Conservation (phyloP, 83 land plant species). For the Thuja plicata region DNA sequence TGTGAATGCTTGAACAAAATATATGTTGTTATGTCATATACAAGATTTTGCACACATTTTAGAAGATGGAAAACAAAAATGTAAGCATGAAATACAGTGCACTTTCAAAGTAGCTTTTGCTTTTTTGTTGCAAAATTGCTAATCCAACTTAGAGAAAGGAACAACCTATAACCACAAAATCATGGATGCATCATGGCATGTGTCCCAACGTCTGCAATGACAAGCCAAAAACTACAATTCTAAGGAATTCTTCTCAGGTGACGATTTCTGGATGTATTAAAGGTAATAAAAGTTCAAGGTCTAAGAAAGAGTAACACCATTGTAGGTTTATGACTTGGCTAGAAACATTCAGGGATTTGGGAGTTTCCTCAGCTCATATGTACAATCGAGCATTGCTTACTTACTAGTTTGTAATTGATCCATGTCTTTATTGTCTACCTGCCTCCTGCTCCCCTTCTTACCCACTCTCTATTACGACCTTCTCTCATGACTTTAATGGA, state of each 20-base stretch:
- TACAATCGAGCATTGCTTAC: not conserved
- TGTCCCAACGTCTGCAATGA: too few relatives aligned
- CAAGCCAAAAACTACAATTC: not conserved
- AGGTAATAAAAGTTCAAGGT: not conserved
- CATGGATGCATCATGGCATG: not conserved
- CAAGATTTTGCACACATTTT: too few relatives aligned
- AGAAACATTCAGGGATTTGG: not conserved
- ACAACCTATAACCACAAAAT: not conserved
- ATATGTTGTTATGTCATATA: too few relatives aligned
- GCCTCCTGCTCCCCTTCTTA: not conserved
- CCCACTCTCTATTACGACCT: not conserved
- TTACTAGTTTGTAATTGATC: not conserved
- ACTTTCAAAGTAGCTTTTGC: constrained; percentile 8
- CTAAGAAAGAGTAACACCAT: not conserved
- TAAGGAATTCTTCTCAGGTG: not conserved
- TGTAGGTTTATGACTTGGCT: not conserved
- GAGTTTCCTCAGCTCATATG: not conserved
- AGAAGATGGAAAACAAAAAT: too few relatives aligned
- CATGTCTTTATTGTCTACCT: not conserved
- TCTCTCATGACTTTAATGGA: not conserved
- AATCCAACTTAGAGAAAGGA: not conserved
- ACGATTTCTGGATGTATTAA: not conserved
- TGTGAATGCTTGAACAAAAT: too few relatives aligned
- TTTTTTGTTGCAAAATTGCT: not conserved
- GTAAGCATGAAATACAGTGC: too few relatives aligned